A percentile compares a stretch with the other conserved stretches of the same genome.
Evolutionary conservation across 495 filamentous ascomycete genomes (phyloP).

Genomic region (Lineolata rhizophorae): DNA sequence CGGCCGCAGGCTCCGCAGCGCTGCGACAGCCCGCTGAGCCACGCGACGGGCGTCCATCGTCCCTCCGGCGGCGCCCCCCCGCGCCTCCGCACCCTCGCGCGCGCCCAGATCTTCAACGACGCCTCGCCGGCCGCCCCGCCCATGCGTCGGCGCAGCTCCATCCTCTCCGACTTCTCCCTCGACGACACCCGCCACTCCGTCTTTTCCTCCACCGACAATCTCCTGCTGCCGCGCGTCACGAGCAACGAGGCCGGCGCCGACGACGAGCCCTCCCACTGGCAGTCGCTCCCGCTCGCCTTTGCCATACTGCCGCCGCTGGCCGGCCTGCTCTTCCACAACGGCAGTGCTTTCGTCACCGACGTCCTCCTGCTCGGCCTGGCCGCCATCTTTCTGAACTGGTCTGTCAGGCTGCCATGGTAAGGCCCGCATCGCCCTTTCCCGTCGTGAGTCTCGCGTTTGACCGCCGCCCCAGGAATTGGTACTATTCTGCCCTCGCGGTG

Average conservation of each 20-base stretch:
- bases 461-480: conserved; percentile 54
- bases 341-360: conserved; percentile 63
- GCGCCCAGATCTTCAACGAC: too few species aligned
- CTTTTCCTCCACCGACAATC: conserved; percentile 46
- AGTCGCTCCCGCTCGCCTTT: conserved; percentile 56
- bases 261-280: conserved; percentile 41
- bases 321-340: conserved; percentile 69
- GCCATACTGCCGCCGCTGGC: conserved; percentile 69
- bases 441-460: conserved; percentile 1
- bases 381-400: conserved; percentile 84
- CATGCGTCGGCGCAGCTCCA: conserved; percentile 42
- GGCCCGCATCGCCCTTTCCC: conserved; percentile 1
- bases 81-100: too few species aligned
- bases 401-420: conserved; percentile 74
- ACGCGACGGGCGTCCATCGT: conserved; percentile 1
- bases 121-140: too few species aligned
- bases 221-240: conserved; percentile 41
- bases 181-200: conserved; percentile 44
- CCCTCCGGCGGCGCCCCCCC: too few species aligned
- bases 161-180: conserved; percentile 46
- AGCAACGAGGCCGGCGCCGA: conserved; percentile 10
- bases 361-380: conserved; percentile 56
- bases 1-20: too few species aligned
- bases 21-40: too few species aligned
- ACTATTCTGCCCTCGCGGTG: conserved; percentile 45